Conservation (phyloP, 441 rosid species). For the Syzygium syzygioides region DNA sequence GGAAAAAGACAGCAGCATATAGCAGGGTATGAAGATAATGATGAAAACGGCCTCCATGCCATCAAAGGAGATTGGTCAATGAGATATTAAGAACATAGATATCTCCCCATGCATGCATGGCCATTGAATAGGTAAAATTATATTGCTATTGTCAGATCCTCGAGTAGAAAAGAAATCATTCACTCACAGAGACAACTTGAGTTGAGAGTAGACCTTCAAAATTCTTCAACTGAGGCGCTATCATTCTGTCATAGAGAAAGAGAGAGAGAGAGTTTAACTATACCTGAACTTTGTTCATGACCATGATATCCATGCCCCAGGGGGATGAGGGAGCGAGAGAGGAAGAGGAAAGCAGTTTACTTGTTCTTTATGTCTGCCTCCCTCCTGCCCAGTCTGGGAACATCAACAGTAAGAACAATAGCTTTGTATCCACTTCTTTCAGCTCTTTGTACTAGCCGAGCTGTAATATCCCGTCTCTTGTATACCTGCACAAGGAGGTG, state of each 20-base stretch:
- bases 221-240: no score
- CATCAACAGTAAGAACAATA: conserved; percentile 67
- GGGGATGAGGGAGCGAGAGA: not conserved
- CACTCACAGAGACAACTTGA: conserved; percentile 47
- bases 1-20: not conserved
- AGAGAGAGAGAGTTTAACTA: no score
- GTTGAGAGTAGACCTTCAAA: conserved; percentile 53
- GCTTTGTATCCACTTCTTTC: conserved; percentile 71
- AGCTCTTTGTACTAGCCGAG: conserved; percentile 59
- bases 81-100: no score
- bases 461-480: conserved; percentile 55
- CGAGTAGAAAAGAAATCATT: not conserved
- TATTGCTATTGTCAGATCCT: no score
- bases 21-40: not conserved
- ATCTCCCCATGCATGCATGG: no score
- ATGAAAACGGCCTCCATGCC: not conserved
- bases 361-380: conserved; percentile 88
- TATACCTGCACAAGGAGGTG: conserved; percentile 28
- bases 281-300: no score
- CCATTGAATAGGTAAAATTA: no score
- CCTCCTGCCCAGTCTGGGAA: conserved; percentile 74
- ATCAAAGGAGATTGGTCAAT: no score
- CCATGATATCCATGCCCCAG: not conserved
- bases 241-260: no score
- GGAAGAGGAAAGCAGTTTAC: conserved; percentile 21